Base-by-base conservation (phyloP, 177 flowering plant genomes). In the Vitis hybrid region DNA sequence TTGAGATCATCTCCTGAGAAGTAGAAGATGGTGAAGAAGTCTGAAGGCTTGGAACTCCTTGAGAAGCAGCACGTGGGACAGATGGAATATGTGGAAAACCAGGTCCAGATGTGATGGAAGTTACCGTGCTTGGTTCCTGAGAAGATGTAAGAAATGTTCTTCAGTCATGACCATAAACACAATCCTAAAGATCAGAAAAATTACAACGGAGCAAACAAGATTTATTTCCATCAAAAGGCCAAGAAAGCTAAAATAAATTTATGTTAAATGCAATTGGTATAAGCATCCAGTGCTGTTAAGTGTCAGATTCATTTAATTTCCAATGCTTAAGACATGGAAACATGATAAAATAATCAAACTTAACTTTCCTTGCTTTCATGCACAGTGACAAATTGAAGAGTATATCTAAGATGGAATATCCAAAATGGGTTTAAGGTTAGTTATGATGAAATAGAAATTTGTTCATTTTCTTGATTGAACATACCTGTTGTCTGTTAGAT, bases 101-200 rank as follows among this genome's bases (percentile, higher is more conserved):
- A 74, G 95, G 80, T 67, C 83, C 89, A 60, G 84, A 11, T 45
- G 39, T 80, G 79, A 87, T 79, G 55, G 94, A 77, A 69, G 91
- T 63, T 52, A 84, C 84, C 48, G 97, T 88, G 70, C 64, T 87
- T 74, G 97, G 97, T 80, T 94, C 98, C 98, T 92, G 82, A 79
- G 72, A 4, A 76, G 60, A 45, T 12, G 49, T 9, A 50, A 14
- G 15, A 69, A 45, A 49, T 70, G 59, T 50, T 59, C 45, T 39
- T 39, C 8, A 5, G 45, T 39, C 9, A 60, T 23, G 32, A 70
- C 51, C 15, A 45, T 10, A 12, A 32, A 14, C 26, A 23, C 4
- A 64, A 12, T 4, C 13, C 51, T 11, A 57, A 45, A 18, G 30
- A 63, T 34, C 49, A 65, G 50, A 51, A 32, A 7, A 57, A 39